Base-by-base conservation (phyloP, 2,329 filamentous ascomycete species). In the Botrytis medusae region DNA sequence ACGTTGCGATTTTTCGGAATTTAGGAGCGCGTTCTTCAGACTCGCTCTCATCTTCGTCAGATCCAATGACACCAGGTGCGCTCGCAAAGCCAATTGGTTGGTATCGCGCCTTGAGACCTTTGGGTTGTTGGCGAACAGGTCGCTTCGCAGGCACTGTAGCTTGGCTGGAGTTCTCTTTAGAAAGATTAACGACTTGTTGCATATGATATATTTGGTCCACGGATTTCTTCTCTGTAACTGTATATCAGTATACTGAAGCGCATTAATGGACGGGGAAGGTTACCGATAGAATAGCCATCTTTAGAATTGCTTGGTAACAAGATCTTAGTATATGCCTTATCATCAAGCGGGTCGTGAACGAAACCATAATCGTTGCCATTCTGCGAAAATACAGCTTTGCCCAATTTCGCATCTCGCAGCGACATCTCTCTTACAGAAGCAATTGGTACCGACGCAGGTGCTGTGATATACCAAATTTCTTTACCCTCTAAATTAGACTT, bases 391-490 rank as follows among this genome's bases (percentile, higher is more conserved):
- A 92, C 82, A 7, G 87, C 77, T 51, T 87, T 84, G 34, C 86
- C 86, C 2, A 85, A 83, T 74, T 86, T 83, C 70, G 87, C 85
- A 73, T 89, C 87, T 77, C 86, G 86, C 60, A 93, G 86, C 54
- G 90, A 86, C 74, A 93, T 84, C 76, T 90, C 86, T 79, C 90
- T 87, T 64, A 94, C 83, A 1, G 91, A 85, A 18, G 88, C 89
- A 73, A 94, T 86, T n/a, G 92, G 89, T 4, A 94, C 83, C 18
- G 88, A 89, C 9, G 89, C 87, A 2, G 92, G 92, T 5, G 91
- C 90, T 16, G 91, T 93, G 77, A 95, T 93, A 81, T 94, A 93
- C 92, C 92, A 95, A 74, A 94, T 85, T 80, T 94, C 90, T 84
- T 93, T 94, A 75, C 90, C 91, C 72, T 89, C 84, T 12, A 91